Conservation (phyloP, 2,329 filamentous ascomycete species). For the Phaeosphaeriaceae sp. region DNA sequence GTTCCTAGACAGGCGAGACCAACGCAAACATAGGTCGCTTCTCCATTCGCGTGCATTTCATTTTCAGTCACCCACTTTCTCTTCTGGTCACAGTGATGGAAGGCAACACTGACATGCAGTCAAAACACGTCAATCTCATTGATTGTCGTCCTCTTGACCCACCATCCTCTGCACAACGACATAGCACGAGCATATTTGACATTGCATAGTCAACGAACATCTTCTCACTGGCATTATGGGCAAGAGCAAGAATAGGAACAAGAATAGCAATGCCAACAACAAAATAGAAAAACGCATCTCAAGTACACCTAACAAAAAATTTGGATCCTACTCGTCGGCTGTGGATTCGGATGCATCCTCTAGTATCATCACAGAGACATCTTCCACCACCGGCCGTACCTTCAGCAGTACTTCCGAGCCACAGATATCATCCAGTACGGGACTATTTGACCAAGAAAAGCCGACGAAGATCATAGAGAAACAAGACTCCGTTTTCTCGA, state of each 20-base stretch:
- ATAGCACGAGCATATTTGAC: conserved; percentile 29
- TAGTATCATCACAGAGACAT: background rate
- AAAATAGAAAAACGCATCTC: conserved; percentile 1
- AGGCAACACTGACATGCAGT: conserved; percentile 2
- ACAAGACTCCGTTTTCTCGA: conserved; percentile 22
- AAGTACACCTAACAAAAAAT: background rate
- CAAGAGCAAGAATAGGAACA: conserved; percentile 18
- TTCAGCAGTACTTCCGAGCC: background rate
- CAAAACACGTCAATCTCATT: background rate
- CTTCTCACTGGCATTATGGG: conserved; percentile 25
- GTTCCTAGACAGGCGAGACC: too few species aligned
- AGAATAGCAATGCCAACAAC: conserved; percentile 2
- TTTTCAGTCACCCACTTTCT: too few species aligned
- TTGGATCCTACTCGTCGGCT: background rate
- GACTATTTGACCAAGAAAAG: background rate
- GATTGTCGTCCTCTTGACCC: conserved; percentile 5
- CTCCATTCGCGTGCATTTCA: too few species aligned
- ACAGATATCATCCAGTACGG: background rate
- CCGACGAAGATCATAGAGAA: background rate
- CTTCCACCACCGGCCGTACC: too few species aligned
- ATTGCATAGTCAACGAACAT: conserved; percentile 31
- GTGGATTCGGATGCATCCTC: background rate
- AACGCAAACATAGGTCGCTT: too few species aligned
- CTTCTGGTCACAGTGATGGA: conserved; percentile 6
- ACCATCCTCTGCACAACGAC: conserved; percentile 27